These are phyloP conservation scores for Eucalyptus pauciflora DNA, from an alignment of 345 rosid species.

Conservation along the genomic window DNA sequence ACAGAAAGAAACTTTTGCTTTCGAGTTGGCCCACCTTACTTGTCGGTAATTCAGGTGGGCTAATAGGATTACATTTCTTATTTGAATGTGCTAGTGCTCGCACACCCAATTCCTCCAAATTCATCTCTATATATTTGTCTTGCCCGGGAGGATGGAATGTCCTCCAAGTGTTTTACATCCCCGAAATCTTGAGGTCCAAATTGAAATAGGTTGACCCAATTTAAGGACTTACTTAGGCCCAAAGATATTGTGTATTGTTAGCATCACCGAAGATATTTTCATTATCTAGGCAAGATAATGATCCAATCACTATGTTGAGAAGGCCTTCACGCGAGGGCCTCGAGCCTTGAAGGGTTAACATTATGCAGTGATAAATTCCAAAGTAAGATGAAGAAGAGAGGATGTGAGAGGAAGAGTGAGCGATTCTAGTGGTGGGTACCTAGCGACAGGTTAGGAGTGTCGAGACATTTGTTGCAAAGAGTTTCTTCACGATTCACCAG, in stretches of 20 bases:
- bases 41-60: rapidly evolving
- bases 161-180: too few species aligned
- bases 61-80: rapidly evolving
- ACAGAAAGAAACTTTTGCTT: too few species aligned
- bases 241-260: neutral
- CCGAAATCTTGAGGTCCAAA: too few species aligned
- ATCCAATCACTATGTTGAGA: neutral
- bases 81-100: too few species aligned
- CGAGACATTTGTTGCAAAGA: neutral
- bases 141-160: rapidly evolving
- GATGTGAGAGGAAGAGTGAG: neutral
- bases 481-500: neutral
- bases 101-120: too few species aligned
- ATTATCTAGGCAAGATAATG: neutral
- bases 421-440: neutral
- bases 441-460: neutral
- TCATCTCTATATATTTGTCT: too few species aligned
- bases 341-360: neutral
- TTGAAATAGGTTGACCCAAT: too few species aligned
- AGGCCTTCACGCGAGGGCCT: neutral
- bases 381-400: neutral
- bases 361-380: neutral
- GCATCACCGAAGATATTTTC: rapidly evolving
- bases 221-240: too few species aligned
- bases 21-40: too few species aligned